Conservation (phyloP, 345 rosid species). For the Carallia pectinifolia region DNA sequence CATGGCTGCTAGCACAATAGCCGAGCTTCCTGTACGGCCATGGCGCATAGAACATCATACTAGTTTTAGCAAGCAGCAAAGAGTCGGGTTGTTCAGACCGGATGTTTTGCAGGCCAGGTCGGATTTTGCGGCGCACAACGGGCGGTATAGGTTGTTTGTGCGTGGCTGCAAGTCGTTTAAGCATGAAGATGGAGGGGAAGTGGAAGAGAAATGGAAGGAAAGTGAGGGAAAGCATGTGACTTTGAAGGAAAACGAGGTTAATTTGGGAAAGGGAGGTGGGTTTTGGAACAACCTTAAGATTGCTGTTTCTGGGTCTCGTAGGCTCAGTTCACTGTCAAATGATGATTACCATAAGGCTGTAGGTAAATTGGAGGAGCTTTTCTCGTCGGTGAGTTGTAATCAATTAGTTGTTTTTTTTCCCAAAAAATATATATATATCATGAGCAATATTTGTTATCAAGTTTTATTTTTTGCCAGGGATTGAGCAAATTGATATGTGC, state of each 20-base stretch:
- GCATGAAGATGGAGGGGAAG: conserved; percentile 48
- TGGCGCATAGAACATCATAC: conserved; percentile 34
- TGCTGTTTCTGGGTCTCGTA: conserved; percentile 34
- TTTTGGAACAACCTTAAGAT: conserved; percentile 41
- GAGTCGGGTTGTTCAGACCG: conserved; percentile 33
- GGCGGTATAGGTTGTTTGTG: conserved; percentile 28
- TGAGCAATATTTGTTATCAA: too few relatives aligned
- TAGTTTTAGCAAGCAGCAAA: conserved; percentile 28
- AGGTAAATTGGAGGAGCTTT: conserved; percentile 56
- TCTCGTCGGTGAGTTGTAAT: conserved; percentile 49
- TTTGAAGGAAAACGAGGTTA: conserved; percentile 34
- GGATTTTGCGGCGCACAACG: conserved; percentile 23
- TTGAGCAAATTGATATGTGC: too few relatives aligned
- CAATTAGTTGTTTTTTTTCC: not conserved
- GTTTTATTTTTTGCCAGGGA: too few relatives aligned
- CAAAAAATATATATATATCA: too few relatives aligned
- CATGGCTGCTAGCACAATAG: conserved; percentile 47
- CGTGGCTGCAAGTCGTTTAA: conserved; percentile 48
- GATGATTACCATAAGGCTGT: conserved; percentile 44
- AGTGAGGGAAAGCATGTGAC: conserved; percentile 27
- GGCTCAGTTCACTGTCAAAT: conserved; percentile 37
- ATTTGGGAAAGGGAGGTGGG: conserved; percentile 41
- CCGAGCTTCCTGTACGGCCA: conserved; percentile 52
- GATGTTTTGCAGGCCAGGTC: conserved; percentile 19
- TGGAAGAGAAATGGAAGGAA: conserved; percentile 38